Evolutionary conservation across 2,329 filamentous ascomycete genomes (phyloP), one percentile per base, ranked within the genome.

Genomic region (Penicillium fuscoglaucum): DNA sequence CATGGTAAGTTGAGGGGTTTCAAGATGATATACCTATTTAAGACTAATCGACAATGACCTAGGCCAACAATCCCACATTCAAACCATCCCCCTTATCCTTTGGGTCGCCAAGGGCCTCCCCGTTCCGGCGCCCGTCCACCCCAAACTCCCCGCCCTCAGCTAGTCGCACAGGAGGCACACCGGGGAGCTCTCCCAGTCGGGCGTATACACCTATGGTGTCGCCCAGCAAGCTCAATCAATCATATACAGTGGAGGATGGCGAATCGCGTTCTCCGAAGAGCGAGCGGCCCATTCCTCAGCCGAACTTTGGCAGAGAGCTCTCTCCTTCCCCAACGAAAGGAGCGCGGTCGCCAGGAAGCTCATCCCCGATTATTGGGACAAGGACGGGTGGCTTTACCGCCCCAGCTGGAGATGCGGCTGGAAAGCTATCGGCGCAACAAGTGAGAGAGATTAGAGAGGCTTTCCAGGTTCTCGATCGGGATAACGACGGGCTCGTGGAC

Each of bases 401-500:
- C 26, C 61, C 61, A 8, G 64, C 66, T 35, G 70, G 65, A 28
- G 77, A 77, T 65, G 60, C 70, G 60, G 58, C 82, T 67, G 66
- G 79, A 68, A 64, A 76, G 69, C 78, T 98, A 43, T 90, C 93
- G 39, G 87, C 91, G 2, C 82, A 90, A 3, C 91, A 97, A 67
- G 86, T 97, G 37, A 87, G 93, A 69, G 90, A 91, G 67, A 84
- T 99, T 76, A 86, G 95, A 60, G 93, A 98, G 72, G 91, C 90
- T 0, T 99, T 98, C 75, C 91, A 96, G 74, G 92, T 97, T 59
- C 82, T 99, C 47, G 95, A 98, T 74, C 84, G 91, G 60, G 89
- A 95, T 75, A 93, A 91, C 69, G 91, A 95, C 70, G 93, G 93
- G 19, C 80, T 85, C 51, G 88, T 99, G 61, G 90, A 88, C 65